phyloP scores from a whole-genome alignment of 1,139 yeast genomes.

The Taphrina betulina region DNA sequence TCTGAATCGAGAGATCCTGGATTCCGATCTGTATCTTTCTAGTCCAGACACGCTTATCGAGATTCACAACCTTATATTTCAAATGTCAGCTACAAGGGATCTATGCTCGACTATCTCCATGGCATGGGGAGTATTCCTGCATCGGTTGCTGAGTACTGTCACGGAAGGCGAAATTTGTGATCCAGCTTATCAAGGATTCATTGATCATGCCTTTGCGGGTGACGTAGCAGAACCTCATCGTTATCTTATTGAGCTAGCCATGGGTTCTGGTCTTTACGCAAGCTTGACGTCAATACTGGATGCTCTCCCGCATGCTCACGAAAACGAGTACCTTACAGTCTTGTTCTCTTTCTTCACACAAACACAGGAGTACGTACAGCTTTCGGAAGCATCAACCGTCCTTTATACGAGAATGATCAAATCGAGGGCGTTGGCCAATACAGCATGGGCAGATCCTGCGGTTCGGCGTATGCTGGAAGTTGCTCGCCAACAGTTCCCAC shows the following conservation, averaged over 20 bases:
- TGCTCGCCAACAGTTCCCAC: slow-evolving; percentile 29
- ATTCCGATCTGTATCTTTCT: slow-evolving; percentile 10
- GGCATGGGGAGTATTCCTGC: slow-evolving; percentile 31
- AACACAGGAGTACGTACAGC: slow-evolving; percentile 10
- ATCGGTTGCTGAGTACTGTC: slow-evolving; percentile 2
- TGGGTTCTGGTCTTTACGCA: slow-evolving; percentile 3
- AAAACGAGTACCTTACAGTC: slow-evolving; percentile 4
- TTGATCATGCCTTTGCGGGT: slow-evolving; percentile 8
- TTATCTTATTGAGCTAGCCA: slow-evolving; percentile 17
- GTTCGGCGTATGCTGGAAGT: slow-evolving; percentile 5
- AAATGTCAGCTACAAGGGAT: background rate
- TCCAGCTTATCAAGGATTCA: slow-evolving; percentile 4
- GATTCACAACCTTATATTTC: slow-evolving; percentile 5
- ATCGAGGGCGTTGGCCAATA: slow-evolving; percentile 13
- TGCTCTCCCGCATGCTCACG: background rate
- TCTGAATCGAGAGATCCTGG: slow-evolving; percentile 1
- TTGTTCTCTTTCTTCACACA: slow-evolving; percentile 15
- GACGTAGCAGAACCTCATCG: slow-evolving; percentile 17
- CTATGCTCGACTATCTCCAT: background rate
- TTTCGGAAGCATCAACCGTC: slow-evolving; percentile 1
- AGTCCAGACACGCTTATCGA: slow-evolving; percentile 5
- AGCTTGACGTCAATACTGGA: background rate
- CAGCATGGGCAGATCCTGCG: slow-evolving; percentile 9
- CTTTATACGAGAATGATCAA: slow-evolving; percentile 8
- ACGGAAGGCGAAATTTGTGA: slow-evolving; percentile 1